A percentile compares a stretch with the other conserved stretches of the same genome.
phyloP scores from a whole-genome alignment of 306 rosid species.

The Styphnolobium japonicum region DNA sequence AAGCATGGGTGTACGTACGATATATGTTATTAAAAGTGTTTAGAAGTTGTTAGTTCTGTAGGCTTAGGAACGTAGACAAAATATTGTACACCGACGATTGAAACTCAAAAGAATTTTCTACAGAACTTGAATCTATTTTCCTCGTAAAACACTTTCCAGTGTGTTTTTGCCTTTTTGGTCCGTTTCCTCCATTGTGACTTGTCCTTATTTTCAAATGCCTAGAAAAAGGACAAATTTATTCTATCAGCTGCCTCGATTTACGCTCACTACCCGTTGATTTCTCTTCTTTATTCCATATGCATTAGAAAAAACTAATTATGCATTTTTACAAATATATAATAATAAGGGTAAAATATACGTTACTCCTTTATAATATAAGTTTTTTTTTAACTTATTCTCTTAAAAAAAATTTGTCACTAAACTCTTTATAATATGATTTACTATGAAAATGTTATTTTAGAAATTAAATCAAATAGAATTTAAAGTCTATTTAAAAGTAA shows the following conservation, averaged over 20 bases:
- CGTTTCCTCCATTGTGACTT: background rate
- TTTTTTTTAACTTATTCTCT: no score
- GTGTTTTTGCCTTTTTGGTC: background rate
- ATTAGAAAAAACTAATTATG: no score
- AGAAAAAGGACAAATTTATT: no score
- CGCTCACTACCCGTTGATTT: slow-evolving; percentile 2
- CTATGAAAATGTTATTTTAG: no score
- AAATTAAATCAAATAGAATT: no score
- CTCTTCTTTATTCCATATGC: background rate
- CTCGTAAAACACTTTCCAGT: background rate
- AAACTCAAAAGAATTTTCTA: background rate
- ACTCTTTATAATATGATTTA: no score
- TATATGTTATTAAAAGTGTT: background rate
- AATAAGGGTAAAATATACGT: no score
- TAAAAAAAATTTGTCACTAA: no score
- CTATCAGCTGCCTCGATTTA: background rate
- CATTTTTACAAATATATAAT: no score
- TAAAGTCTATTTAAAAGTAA: no score
- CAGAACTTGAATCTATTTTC: background rate
- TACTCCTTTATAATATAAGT: no score
- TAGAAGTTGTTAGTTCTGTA: slow-evolving; percentile 4
- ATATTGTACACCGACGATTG: slow-evolving; percentile 21
- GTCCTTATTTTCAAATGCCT: no score
- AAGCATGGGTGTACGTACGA: background rate
- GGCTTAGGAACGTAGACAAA: slow-evolving; percentile 18